A percentile compares a stretch with the other conserved stretches of the same genome.
These are phyloP conservation scores for Thecaphora thlaspeos DNA, from an alignment of 1,284 basidiomycete genomes.

Conservation along the genomic window DNA sequence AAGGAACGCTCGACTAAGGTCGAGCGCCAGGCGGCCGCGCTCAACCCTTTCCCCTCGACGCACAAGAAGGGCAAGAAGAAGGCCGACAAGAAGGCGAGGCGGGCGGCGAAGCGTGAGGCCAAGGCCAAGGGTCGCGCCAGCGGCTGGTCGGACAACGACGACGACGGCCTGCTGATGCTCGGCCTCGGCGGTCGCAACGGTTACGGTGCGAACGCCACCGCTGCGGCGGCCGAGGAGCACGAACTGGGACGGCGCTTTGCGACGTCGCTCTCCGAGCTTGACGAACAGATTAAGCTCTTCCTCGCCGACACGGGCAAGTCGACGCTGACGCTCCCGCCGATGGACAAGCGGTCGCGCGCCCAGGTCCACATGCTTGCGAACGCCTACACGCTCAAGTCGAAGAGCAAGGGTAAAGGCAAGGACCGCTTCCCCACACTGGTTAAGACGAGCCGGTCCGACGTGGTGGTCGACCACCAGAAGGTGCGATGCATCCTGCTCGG, in stretches of 20 bases:
- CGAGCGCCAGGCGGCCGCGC: slow-evolving; percentile 62
- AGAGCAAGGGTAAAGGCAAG: slow-evolving; percentile 42
- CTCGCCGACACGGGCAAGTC: slow-evolving; percentile 29
- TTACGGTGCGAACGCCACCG: slow-evolving; percentile 11
- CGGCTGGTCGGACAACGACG: slow-evolving; percentile 23
- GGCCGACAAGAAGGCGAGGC: slow-evolving; percentile 34
- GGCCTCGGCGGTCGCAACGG: slow-evolving; percentile 7
- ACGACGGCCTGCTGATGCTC: slow-evolving; percentile 19
- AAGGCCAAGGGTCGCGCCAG: slow-evolving; percentile 33
- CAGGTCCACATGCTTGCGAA: slow-evolving; percentile 53
- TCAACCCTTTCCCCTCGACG: slow-evolving; percentile 60
- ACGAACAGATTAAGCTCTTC: slow-evolving; percentile 48
- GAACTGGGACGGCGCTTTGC: slow-evolving; percentile 26
- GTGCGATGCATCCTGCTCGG: slow-evolving; percentile 35
- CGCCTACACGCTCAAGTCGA: slow-evolving; percentile 46
- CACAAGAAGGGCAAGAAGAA: slow-evolving; percentile 45
- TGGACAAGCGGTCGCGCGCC: slow-evolving; percentile 55
- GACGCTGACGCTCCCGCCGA: slow-evolving; percentile 51
- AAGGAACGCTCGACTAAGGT: slow-evolving; percentile 47
- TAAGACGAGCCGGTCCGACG: slow-evolving; percentile 44
- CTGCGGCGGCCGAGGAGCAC: background rate
- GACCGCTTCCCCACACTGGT: slow-evolving; percentile 51
- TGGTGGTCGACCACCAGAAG: slow-evolving; percentile 31
- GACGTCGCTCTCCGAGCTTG: slow-evolving; percentile 41
- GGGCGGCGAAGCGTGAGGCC: slow-evolving; percentile 32